These are phyloP conservation scores for Coccomyxa subellipsoidea DNA, from an alignment of 163 green algal species.

Conservation along the genomic window DNA sequence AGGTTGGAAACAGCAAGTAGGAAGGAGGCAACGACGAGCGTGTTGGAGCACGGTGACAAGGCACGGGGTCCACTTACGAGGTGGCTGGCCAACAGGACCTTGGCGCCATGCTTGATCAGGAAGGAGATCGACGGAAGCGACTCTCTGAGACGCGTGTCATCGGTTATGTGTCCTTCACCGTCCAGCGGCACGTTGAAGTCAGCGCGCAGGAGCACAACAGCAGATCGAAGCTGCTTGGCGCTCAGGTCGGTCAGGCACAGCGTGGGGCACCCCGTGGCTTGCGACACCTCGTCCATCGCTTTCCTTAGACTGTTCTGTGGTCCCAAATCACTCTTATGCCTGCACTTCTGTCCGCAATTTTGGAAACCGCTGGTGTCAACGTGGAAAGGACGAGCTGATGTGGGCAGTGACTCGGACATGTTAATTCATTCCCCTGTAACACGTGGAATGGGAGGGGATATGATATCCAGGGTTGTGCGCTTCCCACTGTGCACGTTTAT, in stretches of 20 bases:
- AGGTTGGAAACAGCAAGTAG: no score
- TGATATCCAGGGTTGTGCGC: no score
- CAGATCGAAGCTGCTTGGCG: not conserved
- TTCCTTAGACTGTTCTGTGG: no score
- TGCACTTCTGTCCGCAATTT: no score
- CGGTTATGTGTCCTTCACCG: constrained; percentile 79
- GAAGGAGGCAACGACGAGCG: no score
- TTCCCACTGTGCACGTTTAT: no score
- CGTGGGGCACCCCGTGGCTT: not conserved
- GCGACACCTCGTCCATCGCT: not conserved
- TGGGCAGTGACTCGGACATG: no score
- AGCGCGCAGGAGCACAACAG: constrained; percentile 23
- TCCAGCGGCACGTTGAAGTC: constrained; percentile 91
- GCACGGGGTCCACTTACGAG: constrained; percentile 39
- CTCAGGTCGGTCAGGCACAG: not conserved
- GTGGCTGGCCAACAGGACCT: constrained; percentile 91
- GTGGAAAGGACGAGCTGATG: no score
- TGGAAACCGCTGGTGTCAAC: no score
- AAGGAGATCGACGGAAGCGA: constrained; percentile 78
- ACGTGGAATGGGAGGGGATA: no score
- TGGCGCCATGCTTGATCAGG: constrained; percentile 84
- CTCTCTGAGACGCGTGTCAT: constrained; percentile 97
- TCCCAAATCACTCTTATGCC: no score
- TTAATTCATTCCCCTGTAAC: no score
- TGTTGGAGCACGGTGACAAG: not conserved